A percentile compares a stretch with the other conserved stretches of the same genome.
phyloP scores from a whole-genome alignment of 495 filamentous ascomycete genomes.

The Apiosordaria backusii region DNA sequence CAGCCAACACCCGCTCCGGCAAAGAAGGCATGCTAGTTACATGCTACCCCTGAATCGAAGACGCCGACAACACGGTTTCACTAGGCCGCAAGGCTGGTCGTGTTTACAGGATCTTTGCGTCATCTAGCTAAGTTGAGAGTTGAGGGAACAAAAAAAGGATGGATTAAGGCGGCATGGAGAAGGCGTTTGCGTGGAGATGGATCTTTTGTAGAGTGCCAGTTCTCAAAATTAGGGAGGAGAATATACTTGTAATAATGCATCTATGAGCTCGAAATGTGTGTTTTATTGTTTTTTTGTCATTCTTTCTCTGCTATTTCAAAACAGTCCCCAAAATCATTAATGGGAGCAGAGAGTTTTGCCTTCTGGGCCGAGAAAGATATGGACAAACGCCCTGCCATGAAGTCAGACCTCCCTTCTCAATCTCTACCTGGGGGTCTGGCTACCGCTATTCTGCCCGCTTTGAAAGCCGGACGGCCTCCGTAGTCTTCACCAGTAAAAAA shows the following conservation, averaged over 20 bases:
- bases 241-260: background rate
- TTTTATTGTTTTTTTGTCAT: background rate
- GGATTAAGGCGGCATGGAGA: background rate
- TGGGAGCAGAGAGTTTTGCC: background rate
- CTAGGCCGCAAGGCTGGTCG: background rate
- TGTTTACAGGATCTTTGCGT: background rate
- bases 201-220: background rate
- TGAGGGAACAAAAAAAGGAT: background rate
- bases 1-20: slow-evolving; percentile 33
- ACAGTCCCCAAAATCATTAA: background rate
- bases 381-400: background rate
- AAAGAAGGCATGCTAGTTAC: background rate
- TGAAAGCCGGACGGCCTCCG: background rate
- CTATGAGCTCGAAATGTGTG: background rate
- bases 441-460: background rate
- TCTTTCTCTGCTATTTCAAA: background rate
- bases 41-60: background rate
- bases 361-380: too few relatives aligned
- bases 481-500: background rate
- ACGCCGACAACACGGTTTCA: background rate
- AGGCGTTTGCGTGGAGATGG: background rate
- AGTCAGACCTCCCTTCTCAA: background rate
- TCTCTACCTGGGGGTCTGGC: background rate
- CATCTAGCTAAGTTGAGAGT: background rate
- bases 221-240: background rate